Evolutionary conservation across 495 filamentous ascomycete genomes (phyloP), one percentile per base, ranked within the genome.

Genomic region (Lasiosphaeria miniovina): DNA sequence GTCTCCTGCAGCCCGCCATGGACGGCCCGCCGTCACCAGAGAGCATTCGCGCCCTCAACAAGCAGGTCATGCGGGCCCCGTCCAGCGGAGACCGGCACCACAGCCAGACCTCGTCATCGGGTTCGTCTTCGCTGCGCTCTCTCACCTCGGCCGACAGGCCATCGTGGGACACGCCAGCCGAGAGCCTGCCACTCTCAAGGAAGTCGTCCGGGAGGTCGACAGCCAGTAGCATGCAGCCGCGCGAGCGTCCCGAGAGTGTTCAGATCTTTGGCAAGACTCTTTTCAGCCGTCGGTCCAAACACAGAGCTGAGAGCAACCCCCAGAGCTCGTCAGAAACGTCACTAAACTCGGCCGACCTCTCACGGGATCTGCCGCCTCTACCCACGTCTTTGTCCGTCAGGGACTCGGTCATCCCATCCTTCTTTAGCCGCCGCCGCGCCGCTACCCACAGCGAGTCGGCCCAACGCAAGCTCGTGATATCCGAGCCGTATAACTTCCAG

Each of bases 401-500:
- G 55, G 78, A 80, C 49, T 71, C 71, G n/a, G 71, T 73, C 24
- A 72, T 78, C 40, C 76, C 75, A 35, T 65, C 71, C 4, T 55
- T 80, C 48, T 78, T 81, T 41, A 62, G 70, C 41, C 73, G 76
- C 52, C 72, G 77, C 50, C 71, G 75, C 54, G 57, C 68, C 33
- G 49, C 67, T 6, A 59, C 67, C 12, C 14, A 45, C n/a, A 64
- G 63, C 46, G 69, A 71, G 52, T 51, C 56, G 32, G 51, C 68
- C 33, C 66, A 65, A 48, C 75, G 65, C 67, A 76, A 71, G 65
- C 54, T 75, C 58, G 64, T 78, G 49, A 96, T 96, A 53, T 96
- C 91, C 0, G 84, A 83, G 31, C 91, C 91, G 5, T 96, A 89
- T 72, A 88, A 93, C 71, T 96, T 96, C 66, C 90, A 93, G 63